Evolutionary conservation across 768 basidiomycete genomes (phyloP).

Genomic region (Tubosaeta sp.): DNA sequence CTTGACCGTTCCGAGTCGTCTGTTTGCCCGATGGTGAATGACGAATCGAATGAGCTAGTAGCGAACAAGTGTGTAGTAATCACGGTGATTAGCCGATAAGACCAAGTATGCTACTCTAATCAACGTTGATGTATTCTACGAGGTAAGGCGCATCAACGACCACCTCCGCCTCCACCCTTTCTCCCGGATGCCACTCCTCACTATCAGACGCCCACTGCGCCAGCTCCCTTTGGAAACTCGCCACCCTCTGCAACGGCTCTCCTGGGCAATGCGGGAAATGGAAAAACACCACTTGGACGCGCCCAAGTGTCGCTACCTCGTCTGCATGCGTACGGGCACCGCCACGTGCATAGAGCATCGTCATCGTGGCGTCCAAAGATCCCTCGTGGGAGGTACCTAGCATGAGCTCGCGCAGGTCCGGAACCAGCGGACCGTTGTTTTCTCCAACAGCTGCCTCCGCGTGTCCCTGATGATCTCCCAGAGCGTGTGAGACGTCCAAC

Average conservation of each 20-base stretch:
- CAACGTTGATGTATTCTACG: slow-evolving; percentile 6
- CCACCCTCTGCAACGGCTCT: not conserved
- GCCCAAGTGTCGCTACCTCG: slow-evolving; percentile 3
- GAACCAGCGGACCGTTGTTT: not conserved
- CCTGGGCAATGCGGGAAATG: not conserved
- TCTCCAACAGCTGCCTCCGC: not conserved
- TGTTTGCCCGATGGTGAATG: too few species aligned
- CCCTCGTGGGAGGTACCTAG: slow-evolving; percentile 12
- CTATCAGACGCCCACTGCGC: not conserved
- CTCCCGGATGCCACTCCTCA: not conserved
- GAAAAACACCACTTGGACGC: slow-evolving; percentile 1
- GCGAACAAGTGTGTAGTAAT: too few species aligned
- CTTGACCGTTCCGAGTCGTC: too few species aligned
- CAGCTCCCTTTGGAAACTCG: not conserved
- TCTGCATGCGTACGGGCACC: not conserved
- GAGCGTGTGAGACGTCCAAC: slow-evolving; percentile 3
- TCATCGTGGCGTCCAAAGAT: slow-evolving; percentile 7
- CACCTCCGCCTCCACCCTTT: slow-evolving; percentile 3
- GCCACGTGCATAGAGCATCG: slow-evolving; percentile 9
- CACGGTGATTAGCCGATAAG: too few species aligned
- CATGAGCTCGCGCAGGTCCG: slow-evolving; percentile 10
- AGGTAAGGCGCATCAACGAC: slow-evolving; percentile 1
- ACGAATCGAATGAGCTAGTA: too few species aligned
- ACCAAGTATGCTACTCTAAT: not conserved
- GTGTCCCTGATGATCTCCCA: not conserved